Conservation (phyloP, 495 filamentous ascomycete species). For the Bacidia gigantensis region DNA sequence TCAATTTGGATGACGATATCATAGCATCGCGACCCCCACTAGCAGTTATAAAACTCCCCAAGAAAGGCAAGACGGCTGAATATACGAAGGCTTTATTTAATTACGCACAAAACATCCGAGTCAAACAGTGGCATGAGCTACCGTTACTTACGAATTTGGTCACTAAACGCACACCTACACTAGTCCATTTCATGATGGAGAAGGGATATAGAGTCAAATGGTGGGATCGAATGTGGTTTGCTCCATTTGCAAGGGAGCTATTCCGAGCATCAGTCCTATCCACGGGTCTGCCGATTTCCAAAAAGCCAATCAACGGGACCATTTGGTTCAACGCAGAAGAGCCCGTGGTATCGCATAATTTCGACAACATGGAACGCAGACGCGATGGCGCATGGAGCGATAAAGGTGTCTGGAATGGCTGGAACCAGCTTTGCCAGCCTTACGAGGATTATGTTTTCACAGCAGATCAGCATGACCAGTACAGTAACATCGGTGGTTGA, state of each 20-base stretch:
- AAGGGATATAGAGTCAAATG: slow-evolving; percentile 13
- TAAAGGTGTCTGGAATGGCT: slow-evolving; percentile 10
- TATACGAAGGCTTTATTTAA: slow-evolving; percentile 14
- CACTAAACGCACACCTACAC: slow-evolving; percentile 10
- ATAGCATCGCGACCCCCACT: slow-evolving; percentile 22
- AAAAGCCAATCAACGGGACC: slow-evolving; percentile 9
- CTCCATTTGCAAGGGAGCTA: slow-evolving; percentile 10
- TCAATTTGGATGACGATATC: slow-evolving; percentile 29
- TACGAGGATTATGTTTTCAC: slow-evolving; percentile 9
- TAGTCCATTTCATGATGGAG: slow-evolving; percentile 18
- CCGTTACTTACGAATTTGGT: slow-evolving; percentile 15
- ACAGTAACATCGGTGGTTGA: background rate
- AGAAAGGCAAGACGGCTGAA: slow-evolving; percentile 25
- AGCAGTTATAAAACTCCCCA: slow-evolving; percentile 22
- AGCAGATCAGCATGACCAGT: background rate
- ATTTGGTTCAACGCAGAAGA: slow-evolving; percentile 12
- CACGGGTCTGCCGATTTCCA: slow-evolving; percentile 4
- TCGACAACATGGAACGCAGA: slow-evolving; percentile 11
- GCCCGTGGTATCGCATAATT: slow-evolving; percentile 5
- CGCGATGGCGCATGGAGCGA: slow-evolving; percentile 12
- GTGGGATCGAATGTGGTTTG: slow-evolving; percentile 17
- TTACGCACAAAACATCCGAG: slow-evolving; percentile 9
- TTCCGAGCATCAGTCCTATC: slow-evolving; percentile 9
- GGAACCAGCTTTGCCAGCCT: slow-evolving; percentile 11
- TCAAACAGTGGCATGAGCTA: slow-evolving; percentile 7